phyloP scores from a whole-genome alignment of 1,139 yeast genomes.

The Taphrina wiesneri region DNA sequence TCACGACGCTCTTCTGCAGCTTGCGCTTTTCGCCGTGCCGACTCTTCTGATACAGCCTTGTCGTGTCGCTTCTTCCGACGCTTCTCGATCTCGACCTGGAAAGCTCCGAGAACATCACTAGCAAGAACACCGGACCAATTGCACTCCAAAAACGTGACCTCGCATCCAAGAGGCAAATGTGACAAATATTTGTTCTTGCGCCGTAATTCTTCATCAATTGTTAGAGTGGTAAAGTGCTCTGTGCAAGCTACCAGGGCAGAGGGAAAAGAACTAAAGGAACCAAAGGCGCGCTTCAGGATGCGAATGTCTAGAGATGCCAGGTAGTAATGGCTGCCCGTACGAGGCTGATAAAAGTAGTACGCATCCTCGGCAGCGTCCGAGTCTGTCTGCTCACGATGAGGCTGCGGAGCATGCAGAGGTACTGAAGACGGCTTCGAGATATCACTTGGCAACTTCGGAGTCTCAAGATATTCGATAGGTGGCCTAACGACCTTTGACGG shows the following conservation, averaged over 20 bases:
- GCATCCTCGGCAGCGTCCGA: constrained; percentile 42
- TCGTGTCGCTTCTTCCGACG: constrained; percentile 58
- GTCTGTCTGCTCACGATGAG: neutral
- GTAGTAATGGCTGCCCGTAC: constrained; percentile 64
- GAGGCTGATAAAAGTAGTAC: constrained; percentile 69
- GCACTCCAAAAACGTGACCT: constrained; percentile 79
- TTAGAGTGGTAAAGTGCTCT: constrained; percentile 69
- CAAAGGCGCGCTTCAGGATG: constrained; percentile 64
- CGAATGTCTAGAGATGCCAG: constrained; percentile 78
- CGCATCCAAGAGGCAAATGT: constrained; percentile 82
- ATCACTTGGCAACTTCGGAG: neutral
- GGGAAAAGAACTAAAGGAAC: constrained; percentile 67
- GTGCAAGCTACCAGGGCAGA: constrained; percentile 60
- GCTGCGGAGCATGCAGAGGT: neutral
- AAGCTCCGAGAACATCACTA: constrained; percentile 57
- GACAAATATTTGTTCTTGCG: constrained; percentile 71
- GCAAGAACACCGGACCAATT: constrained; percentile 67
- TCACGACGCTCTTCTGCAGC: constrained; percentile 25
- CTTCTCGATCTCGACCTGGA: constrained; percentile 60
- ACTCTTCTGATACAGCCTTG: constrained; percentile 51
- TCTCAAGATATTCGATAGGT: neutral
- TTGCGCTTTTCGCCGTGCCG: constrained; percentile 31
- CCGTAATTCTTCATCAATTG: constrained; percentile 56
- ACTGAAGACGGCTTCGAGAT: neutral
- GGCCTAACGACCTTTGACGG: neutral